Conservation (phyloP, 345 rosid genomes). For the Salix purpurea region DNA sequence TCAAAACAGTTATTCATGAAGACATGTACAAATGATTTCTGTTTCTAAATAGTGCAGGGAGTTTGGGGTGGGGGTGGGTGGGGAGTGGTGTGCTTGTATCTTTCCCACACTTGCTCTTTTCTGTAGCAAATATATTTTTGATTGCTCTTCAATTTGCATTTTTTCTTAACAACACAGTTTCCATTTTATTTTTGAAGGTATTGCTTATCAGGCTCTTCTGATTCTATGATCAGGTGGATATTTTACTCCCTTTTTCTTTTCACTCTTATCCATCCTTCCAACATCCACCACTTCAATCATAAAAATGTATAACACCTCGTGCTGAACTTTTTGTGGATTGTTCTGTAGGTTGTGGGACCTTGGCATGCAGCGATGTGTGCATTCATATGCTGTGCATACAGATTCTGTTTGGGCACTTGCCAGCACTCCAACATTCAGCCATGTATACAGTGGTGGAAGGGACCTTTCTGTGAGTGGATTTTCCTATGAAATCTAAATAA, state of each 20-base stretch:
- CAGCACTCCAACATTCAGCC: conserved; percentile 85
- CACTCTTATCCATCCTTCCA: background rate
- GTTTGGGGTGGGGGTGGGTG: background rate
- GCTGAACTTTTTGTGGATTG: conserved; percentile 25
- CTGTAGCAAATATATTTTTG: background rate
- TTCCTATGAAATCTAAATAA: conserved; percentile 4
- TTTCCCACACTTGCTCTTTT: background rate
- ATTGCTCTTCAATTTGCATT: background rate
- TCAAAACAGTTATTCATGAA: background rate
- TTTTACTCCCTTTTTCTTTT: conserved; percentile 14
- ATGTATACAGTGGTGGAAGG: conserved; percentile 99
- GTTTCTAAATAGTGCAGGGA: background rate
- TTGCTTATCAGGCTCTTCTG: conserved; percentile 98
- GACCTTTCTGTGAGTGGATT: conserved; percentile 81
- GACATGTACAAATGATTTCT: background rate
- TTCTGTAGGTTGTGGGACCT: conserved; percentile 89
- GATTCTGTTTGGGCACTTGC: conserved; percentile 99
- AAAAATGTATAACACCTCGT: conserved; percentile 10
- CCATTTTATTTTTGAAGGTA: conserved; percentile 49
- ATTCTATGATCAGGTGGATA: conserved; percentile 92
- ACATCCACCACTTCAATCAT: conserved; percentile 1
- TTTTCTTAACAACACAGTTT: conserved; percentile 5
- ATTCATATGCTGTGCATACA: conserved; percentile 98
- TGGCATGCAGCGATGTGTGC: conserved; percentile 98
- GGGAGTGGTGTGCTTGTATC: too few relatives aligned